Evolutionary conservation across 192 early-diverging fungal species (phyloP), one percentile per base, ranked within the genome.

Genomic region (Coemansia sp.): DNA sequence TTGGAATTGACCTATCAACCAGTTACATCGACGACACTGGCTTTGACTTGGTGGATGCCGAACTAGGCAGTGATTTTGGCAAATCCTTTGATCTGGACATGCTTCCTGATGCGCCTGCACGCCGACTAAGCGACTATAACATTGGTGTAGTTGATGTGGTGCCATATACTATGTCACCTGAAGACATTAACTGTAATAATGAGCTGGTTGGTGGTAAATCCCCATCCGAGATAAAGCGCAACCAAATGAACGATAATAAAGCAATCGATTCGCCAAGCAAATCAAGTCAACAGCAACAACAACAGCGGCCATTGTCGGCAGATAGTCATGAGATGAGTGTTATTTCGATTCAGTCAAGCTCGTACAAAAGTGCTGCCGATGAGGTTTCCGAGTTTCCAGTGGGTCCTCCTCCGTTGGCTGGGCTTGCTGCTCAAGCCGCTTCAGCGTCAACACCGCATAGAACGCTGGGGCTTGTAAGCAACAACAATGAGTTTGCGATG

Each of bases 21-120:
- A 82, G 74, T 62, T 82, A 70, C 58, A 67, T 46, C 36, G 60
- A 70, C 52, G 79, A 82, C 26, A 19, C 55, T 3, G 79, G 79
- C 19, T 82, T 71, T 12, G 79, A 82, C 57, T 61, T 82, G 61
- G 71, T 46, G 40, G 57, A 61, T 22, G 58, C 55, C 7, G 65
- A 69, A 13, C 65, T 82, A 11, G 71, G 70, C 70, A 73, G 71
- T 46, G 37, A 58, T 49, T 73, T 63, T 51, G 69, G 71, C 43
- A 61, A 62, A 47, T 76, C 74, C 11, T 82, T 82, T 67, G 78
- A 81, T 47, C 58, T 76, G 46, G 73, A 81, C 43, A 56, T 69
- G 65, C 67, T 81, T 16, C 78, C 78, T 26, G 78, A 81, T 15
- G 67, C 70, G 5, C 78, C 78, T 16, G 61, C 66, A 41, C 78